phyloP scores from a whole-genome alignment of 139 green algal genomes.

The Chloropicon primus region DNA sequence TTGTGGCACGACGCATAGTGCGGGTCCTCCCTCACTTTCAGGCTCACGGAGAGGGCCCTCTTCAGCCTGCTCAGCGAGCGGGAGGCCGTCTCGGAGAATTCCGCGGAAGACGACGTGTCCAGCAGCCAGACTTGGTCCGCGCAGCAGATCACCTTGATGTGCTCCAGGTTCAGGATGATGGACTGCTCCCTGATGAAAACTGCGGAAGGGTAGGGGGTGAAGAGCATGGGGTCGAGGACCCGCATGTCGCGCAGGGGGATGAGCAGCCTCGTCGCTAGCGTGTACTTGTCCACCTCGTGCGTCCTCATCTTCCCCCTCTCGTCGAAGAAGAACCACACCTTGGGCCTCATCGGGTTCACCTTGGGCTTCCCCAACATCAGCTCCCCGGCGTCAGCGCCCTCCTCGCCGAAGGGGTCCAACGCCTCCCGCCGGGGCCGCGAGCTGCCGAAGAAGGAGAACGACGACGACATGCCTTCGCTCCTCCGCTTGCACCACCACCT shows the following conservation, averaged over 20 bases:
- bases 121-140: conserved; percentile 32
- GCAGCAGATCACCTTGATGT: conserved; percentile 62
- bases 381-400: too few species aligned
- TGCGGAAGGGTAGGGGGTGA: conserved; percentile 26
- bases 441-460: too few species aligned
- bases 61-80: conserved; percentile 27
- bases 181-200: conserved; percentile 65
- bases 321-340: conserved; percentile 41
- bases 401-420: background rate
- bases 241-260: conserved; percentile 72
- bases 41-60: conserved; percentile 20
- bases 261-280: conserved; percentile 47
- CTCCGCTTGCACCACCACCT: too few species aligned
- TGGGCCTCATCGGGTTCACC: conserved; percentile 16
- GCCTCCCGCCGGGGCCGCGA: background rate
- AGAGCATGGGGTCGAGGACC: conserved; percentile 53
- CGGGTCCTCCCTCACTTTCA: conserved; percentile 17
- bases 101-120: background rate
- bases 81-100: conserved; percentile 25
- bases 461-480: too few species aligned
- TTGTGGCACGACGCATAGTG: background rate
- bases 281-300: conserved; percentile 59
- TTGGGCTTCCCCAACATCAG: too few species aligned
- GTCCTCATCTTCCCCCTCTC: conserved; percentile 20
- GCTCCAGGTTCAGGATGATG: conserved; percentile 59